Evolutionary conservation across 345 rosid genomes (phyloP).

Genomic region (Diplotaxis tenuifolia): DNA sequence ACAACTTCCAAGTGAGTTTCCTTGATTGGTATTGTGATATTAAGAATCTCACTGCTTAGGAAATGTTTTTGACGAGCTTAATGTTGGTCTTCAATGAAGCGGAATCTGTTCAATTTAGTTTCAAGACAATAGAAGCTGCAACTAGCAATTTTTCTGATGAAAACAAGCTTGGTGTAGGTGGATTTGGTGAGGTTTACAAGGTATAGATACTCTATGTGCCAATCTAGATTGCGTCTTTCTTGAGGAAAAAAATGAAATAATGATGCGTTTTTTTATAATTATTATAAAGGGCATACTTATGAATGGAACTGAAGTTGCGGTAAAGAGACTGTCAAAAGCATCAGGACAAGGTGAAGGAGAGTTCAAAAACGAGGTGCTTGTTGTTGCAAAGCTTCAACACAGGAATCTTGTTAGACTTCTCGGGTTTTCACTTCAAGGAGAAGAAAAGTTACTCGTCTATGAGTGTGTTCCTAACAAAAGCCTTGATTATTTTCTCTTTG

Average conservation of each 20-base stretch:
- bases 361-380: constrained; percentile 23
- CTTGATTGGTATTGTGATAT: not conserved
- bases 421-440: constrained; percentile 14
- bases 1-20: constrained; percentile 19
- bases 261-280: not conserved
- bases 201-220: constrained; percentile 10
- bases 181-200: constrained; percentile 64
- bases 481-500: constrained; percentile 18
- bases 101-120: constrained; percentile 50
- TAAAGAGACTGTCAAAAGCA: constrained; percentile 21
- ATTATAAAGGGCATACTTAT: not conserved
- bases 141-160: constrained; percentile 45
- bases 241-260: not conserved
- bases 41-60: not conserved
- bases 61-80: constrained; percentile 18
- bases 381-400: constrained; percentile 27
- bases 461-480: constrained; percentile 28
- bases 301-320: constrained; percentile 23
- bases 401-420: constrained; percentile 25
- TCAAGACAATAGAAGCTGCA: constrained; percentile 43
- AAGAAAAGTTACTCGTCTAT: constrained; percentile 20
- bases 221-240: not conserved
- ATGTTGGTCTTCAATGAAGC: constrained; percentile 25
- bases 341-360: constrained; percentile 18
- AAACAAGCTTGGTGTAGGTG: constrained; percentile 48